Conservation (phyloP, 192 early-diverging fungal species). For the Podila epicladia region DNA sequence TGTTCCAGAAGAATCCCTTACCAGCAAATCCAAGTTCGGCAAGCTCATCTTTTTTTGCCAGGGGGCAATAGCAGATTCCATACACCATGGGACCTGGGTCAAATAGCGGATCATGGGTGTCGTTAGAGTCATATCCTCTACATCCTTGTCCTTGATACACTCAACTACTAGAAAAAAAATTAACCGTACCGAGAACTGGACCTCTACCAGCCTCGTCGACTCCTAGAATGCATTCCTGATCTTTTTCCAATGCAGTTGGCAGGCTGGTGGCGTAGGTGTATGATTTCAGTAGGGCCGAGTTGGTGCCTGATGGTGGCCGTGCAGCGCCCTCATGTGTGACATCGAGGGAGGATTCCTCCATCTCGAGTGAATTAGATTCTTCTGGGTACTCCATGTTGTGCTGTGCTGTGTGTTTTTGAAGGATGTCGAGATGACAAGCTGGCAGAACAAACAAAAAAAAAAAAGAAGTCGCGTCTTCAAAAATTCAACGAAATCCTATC, state of each 20-base stretch:
- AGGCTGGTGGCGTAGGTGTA: slow-evolving; percentile 53
- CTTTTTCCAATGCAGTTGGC: slow-evolving; percentile 25
- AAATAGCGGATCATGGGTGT: slow-evolving; percentile 27
- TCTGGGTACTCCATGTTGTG: slow-evolving; percentile 22
- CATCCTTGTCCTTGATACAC: not conserved
- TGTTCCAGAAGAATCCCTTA: slow-evolving; percentile 27
- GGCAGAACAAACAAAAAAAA: no score
- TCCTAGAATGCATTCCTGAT: slow-evolving; percentile 78
- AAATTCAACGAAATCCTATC: no score
- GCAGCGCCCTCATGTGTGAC: slow-evolving; percentile 2
- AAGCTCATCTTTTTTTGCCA: slow-evolving; percentile 70
- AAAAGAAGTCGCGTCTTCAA: no score
- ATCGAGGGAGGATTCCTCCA: slow-evolving; percentile 11
- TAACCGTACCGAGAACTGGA: slow-evolving; percentile 72
- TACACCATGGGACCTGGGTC: slow-evolving; percentile 94
- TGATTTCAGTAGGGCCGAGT: slow-evolving; percentile 42
- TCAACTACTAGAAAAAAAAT: slow-evolving; percentile 46
- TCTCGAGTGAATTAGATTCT: slow-evolving; percentile 34
- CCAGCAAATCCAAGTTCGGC: slow-evolving; percentile 85
- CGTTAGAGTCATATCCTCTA: slow-evolving; percentile 14
- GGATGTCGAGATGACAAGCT: not conserved
- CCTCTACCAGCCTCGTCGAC: slow-evolving; percentile 98
- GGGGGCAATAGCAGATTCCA: slow-evolving; percentile 82
- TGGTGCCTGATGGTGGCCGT: slow-evolving; percentile 32
- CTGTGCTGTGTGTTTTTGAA: not conserved